A percentile compares a stretch with the other conserved stretches of the same genome.
phyloP scores from a whole-genome alignment of 129 eudicot genomes.

The Flaveria robusta region DNA sequence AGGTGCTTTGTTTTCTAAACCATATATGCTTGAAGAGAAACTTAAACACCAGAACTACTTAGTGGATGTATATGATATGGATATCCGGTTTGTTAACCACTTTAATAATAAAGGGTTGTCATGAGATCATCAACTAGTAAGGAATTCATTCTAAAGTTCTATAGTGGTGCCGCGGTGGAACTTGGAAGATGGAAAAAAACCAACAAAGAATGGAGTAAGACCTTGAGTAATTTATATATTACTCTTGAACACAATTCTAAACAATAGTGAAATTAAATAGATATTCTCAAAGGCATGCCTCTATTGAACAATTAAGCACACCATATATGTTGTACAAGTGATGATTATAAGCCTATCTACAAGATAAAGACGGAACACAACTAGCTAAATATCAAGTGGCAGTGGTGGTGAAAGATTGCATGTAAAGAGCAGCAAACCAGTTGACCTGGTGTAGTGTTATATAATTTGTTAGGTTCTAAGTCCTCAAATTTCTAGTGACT shows the following conservation, averaged over 20 bases:
- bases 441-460: no score
- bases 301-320: no score
- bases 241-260: not conserved
- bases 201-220: not conserved
- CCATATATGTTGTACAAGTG: no score
- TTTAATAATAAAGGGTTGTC: constrained; percentile 1
- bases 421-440: no score
- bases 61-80: not conserved
- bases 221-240: not conserved
- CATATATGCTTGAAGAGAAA: not conserved
- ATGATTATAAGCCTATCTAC: no score
- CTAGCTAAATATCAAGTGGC: no score
- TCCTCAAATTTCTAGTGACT: no score
- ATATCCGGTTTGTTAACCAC: not conserved
- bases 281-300: no score
- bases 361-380: no score
- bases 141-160: constrained; percentile 4
- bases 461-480: no score
- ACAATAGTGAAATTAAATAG: not conserved
- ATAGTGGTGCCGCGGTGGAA: constrained; percentile 1
- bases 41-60: constrained; percentile 2
- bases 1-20: not conserved
- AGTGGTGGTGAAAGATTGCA: no score
- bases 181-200: not conserved
- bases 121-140: constrained; percentile 1